A percentile compares a stretch with the other conserved stretches of the same genome.
Evolutionary conservation across 495 filamentous ascomycete species (phyloP).

Genomic region (Aspergillus hancockii): DNA sequence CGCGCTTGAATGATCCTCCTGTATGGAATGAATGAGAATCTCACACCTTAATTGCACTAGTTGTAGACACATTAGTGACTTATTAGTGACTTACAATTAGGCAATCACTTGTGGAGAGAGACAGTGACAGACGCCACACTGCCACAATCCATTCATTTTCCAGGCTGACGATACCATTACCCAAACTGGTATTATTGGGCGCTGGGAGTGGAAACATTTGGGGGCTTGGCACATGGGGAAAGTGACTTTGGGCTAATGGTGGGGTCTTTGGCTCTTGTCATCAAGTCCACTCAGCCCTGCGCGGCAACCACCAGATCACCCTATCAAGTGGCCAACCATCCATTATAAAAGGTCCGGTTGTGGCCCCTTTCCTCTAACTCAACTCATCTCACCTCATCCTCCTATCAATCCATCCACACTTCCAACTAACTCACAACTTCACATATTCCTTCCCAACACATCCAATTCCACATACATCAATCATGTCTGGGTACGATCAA

Average conservation of each 20-base stretch:
- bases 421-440: neutral
- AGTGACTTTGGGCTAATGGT: constrained; percentile 14
- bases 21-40: neutral
- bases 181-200: constrained; percentile 7
- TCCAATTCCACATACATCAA: constrained; percentile 6
- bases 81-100: too few relatives aligned
- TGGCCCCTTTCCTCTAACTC: constrained; percentile 11
- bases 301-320: constrained; percentile 15
- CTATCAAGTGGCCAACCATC: constrained; percentile 21
- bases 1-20: neutral
- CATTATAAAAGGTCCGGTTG: constrained; percentile 21
- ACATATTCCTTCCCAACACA: constrained; percentile 3
- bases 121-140: constrained; percentile 3
- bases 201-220: constrained; percentile 1
- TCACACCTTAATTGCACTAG: neutral
- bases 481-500: constrained; percentile 48
- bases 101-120: neutral
- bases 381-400: constrained; percentile 21
- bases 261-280: constrained; percentile 16
- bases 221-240: constrained; percentile 10
- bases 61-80: too few relatives aligned
- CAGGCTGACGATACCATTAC: constrained; percentile 5
- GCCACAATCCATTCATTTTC: neutral
- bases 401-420: neutral
- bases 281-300: constrained; percentile 19